Percentiles rank a stretch among this genome's conserved stretches.
Evolutionary conservation across 352 stramenopile species (phyloP).

Genomic region (Globisporangium canariense): DNA sequence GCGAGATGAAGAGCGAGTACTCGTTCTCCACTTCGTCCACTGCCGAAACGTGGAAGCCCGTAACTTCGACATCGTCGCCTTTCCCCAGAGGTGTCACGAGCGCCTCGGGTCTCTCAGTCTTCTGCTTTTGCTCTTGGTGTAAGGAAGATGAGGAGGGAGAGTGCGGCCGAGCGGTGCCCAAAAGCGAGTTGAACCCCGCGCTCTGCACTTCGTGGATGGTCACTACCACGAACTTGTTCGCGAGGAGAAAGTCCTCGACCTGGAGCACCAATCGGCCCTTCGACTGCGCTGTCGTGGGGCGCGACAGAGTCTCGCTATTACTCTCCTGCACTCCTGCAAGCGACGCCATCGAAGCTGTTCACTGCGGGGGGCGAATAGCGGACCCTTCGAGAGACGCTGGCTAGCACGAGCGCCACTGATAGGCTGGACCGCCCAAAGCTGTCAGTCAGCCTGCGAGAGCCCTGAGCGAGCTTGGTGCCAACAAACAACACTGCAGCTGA

Average conservation of each 20-base stretch:
- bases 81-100: background rate
- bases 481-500: background rate
- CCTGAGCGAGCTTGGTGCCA: background rate
- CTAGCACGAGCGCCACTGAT: background rate
- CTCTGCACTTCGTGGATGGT: slow-evolving; percentile 35
- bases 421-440: background rate
- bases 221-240: slow-evolving; percentile 31
- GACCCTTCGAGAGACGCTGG: background rate
- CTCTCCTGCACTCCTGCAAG: background rate
- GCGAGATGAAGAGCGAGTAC: slow-evolving; percentile 52
- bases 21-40: slow-evolving; percentile 68
- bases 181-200: background rate
- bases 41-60: slow-evolving; percentile 48
- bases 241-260: slow-evolving; percentile 29
- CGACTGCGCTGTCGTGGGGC: slow-evolving; percentile 7
- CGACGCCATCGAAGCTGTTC: slow-evolving; percentile 6
- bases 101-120: background rate
- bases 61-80: background rate
- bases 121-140: background rate
- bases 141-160: background rate
- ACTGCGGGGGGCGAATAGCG: background rate
- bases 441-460: background rate
- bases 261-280: slow-evolving; percentile 32
- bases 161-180: slow-evolving; percentile 4
- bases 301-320: background rate